Percentiles rank a stretch among this genome's conserved stretches.
phyloP scores from a whole-genome alignment of 306 rosid genomes.

The Lathyrus sativus region DNA sequence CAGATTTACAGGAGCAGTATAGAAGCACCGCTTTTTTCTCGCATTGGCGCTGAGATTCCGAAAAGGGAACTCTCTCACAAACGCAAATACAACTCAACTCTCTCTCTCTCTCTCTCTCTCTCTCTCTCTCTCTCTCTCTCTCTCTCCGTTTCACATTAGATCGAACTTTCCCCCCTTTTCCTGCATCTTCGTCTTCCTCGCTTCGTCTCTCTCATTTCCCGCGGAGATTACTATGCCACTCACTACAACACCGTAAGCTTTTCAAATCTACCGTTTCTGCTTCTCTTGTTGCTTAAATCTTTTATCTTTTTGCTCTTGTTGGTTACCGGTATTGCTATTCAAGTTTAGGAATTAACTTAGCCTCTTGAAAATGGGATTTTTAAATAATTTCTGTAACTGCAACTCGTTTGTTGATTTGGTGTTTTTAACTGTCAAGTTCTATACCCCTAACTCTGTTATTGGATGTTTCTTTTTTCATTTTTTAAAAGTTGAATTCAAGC shows the following conservation, averaged over 20 bases:
- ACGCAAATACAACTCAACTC: constrained; percentile 22
- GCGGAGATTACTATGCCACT: constrained; percentile 34
- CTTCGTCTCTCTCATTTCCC: constrained; percentile 1
- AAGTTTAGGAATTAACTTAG: constrained; percentile 7
- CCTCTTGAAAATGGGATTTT: not conserved
- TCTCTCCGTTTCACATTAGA: constrained; percentile 42
- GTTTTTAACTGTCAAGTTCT: constrained; percentile 1
- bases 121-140: not conserved
- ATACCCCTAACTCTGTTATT: not conserved
- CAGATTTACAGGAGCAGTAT: constrained; percentile 59
- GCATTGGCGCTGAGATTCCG: constrained; percentile 51
- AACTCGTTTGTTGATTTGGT: constrained; percentile 9
- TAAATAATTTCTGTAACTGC: constrained; percentile 1
- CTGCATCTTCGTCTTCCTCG: constrained; percentile 3
- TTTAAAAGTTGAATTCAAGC: not conserved
- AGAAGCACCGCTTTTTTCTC: constrained; percentile 50
- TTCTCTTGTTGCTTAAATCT: constrained; percentile 18
- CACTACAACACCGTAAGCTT: constrained; percentile 44
- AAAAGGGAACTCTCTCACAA: constrained; percentile 40
- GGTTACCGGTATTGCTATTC: not conserved
- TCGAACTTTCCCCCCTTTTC: constrained; percentile 40
- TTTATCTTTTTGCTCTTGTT: constrained; percentile 1
- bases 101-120: constrained; percentile 4
- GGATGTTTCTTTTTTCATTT: not conserved
- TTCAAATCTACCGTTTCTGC: not conserved